Evolutionary conservation across 2,329 filamentous ascomycete species (phyloP), one percentile per base, ranked within the genome.

Genomic region (Monosporascus ibericus): DNA sequence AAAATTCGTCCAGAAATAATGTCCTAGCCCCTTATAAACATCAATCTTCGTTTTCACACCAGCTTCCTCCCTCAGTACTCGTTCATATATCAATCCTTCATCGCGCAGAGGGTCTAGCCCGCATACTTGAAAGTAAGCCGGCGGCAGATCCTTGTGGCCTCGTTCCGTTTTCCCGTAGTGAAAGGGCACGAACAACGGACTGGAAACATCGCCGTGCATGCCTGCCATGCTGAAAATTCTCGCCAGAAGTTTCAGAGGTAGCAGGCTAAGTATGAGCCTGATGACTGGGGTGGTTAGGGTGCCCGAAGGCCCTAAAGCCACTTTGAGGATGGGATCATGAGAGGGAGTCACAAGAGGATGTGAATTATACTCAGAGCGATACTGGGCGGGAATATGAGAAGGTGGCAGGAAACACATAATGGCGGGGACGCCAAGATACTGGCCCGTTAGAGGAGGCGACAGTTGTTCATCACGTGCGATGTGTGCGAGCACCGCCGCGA

Each of bases 11-110:
- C 62, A 65, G 47, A 65, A 66, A 48, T 59, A 62, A 49, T 66
- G 63, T 1, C 60, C 59, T 3, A 63, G 54, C 0, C 64, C 63
- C 7, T 55, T 53, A 22, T 65, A 65, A 3, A 65, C 3, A 40
- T 77, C 70, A 14, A 79, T 39, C 48, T 66, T 70, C 2, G 76
- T 78, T 57, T 67, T 60, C 7, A 78, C 70, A 1, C 65, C 59
- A 15, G 49, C 67, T 34, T 75, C 69, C 50, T 75, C 73, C 34
- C 70, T 65, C 52, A 82, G 58, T 2, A 75, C 60, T 39, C 70
- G 63, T 56, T 79, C 77, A 55, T 80, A 82, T 0, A 81, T 73
- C 46, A 82, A 55, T 0, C 67, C 75, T 50, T 81, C 79, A 53
- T 83, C 80, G 4, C 79, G 64, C 3, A 78, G 55, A 0, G 73